These are phyloP conservation scores for Hypoxylon lienhwacheense DNA, from an alignment of 495 filamentous ascomycete genomes.

Conservation along the genomic window DNA sequence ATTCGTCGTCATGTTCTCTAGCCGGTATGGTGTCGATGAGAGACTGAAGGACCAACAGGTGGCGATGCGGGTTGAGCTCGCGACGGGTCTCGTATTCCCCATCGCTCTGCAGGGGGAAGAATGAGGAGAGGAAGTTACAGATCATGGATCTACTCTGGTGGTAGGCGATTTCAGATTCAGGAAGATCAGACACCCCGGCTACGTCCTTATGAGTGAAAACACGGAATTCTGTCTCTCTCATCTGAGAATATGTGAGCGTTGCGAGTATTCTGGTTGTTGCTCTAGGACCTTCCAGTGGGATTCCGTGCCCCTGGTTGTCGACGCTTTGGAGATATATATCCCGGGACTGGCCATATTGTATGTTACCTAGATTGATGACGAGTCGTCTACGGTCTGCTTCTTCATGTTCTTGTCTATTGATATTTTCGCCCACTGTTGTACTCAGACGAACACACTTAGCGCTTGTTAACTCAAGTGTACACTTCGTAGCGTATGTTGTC, in stretches of 20 bases:
- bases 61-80: background rate
- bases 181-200: slow-evolving; percentile 15
- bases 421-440: slow-evolving; percentile 42
- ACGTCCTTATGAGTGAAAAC: slow-evolving; percentile 4
- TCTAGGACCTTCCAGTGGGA: background rate
- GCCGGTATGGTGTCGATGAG: slow-evolving; percentile 40
- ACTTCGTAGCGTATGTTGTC: slow-evolving; percentile 46
- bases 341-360: slow-evolving; percentile 53
- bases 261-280: slow-evolving; percentile 27
- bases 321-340: slow-evolving; percentile 44
- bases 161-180: slow-evolving; percentile 39
- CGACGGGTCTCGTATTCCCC: slow-evolving; percentile 34
- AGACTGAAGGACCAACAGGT: slow-evolving; percentile 7
- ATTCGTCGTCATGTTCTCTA: slow-evolving; percentile 19
- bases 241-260: slow-evolving; percentile 39
- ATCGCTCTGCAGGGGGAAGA: slow-evolving; percentile 33
- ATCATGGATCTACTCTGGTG: slow-evolving; percentile 49
- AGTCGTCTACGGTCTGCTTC: slow-evolving; percentile 18
- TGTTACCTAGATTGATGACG: slow-evolving; percentile 42
- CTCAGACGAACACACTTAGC: slow-evolving; percentile 36
- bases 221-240: background rate
- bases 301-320: background rate
- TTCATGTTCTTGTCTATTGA: slow-evolving; percentile 29
- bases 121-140: slow-evolving; percentile 42
- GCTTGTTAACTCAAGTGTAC: slow-evolving; percentile 40